Percentiles rank a stretch among this genome's conserved stretches.
Conservation (phyloP, 305 asterid genomes). For the Lippia alba region DNA sequence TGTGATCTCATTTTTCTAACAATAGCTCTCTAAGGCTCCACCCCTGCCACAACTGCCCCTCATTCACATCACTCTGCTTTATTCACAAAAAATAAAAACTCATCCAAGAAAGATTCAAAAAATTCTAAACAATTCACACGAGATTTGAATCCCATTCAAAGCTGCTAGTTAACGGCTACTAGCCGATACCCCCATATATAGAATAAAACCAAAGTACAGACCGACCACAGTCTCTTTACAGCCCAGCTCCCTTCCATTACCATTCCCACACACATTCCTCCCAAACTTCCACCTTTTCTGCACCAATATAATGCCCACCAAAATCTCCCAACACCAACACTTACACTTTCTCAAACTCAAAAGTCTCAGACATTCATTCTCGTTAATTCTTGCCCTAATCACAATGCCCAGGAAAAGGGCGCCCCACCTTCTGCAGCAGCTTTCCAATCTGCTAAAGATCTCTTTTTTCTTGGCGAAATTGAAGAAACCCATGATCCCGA, state of each 20-base stretch:
- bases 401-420: constrained; percentile 49
- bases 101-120: not conserved
- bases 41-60: not conserved
- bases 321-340: constrained; percentile 3
- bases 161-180: constrained; percentile 44
- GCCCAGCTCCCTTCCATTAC: constrained; percentile 39
- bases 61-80: too few relatives aligned
- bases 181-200: constrained; percentile 25
- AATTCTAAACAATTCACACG: not conserved
- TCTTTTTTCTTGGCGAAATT: constrained; percentile 50
- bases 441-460: constrained; percentile 38
- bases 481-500: constrained; percentile 43
- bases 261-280: constrained; percentile 30
- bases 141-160: constrained; percentile 38
- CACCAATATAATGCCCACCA: constrained; percentile 35
- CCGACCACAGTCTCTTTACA: constrained; percentile 39
- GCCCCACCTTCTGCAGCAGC: constrained; percentile 40
- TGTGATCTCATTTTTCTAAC: too few relatives aligned
- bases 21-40: too few relatives aligned
- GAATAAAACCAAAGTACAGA: constrained; percentile 23
- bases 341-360: constrained; percentile 24
- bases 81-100: not conserved
- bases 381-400: too few relatives aligned
- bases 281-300: constrained; percentile 2
- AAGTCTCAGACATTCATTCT: constrained; percentile 11